Evolutionary conservation across 2,329 filamentous ascomycete genomes (phyloP), one percentile per base, ranked within the genome.

Genomic region (Ampelomyces quisqualis): DNA sequence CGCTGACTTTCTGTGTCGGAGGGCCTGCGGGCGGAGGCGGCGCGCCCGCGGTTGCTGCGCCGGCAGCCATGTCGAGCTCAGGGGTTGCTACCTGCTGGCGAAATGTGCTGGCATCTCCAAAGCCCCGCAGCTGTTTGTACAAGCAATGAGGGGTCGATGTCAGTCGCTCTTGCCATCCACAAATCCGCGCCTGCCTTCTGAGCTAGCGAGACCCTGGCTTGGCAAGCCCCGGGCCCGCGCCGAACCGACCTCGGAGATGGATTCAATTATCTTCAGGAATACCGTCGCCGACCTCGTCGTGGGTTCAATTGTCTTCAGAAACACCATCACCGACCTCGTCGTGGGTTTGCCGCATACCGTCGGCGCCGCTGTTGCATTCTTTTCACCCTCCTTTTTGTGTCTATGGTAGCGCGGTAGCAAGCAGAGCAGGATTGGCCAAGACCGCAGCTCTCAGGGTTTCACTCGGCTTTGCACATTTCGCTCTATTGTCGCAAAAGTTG

Each of bases 1-100:
- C 88, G 58, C 81, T 78, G 39, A 95, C 78, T 62, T 86, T 86
- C 49, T 72, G 68, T 18, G 69, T 66, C 9, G 67, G 66, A 28
- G 68, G 59, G 13, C 57, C 64, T 51, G 57, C 53, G 18, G 64
- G 60, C 38, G 63, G 60, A 20, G 57, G 58, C 39, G 63, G 60
- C 23, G 60, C 53, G 36, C 53, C 57, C n/a, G 65, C 62, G 14
- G 64, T 63, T 19, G 52, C 57, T 43, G 57, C 57, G 21, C 62
- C 66, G 30, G 62, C 55, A 17, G 62, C 63, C 64, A 67, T 69
- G 43, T 55, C 45, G 36, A 34, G 31, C 20, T 24, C 18, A 13
- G 20, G n/a, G 32, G 28, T 33, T 45, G 41, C 27, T 41, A 22
- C 30, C 48, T 38, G 35, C 29, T 35, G 28, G 20, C 27, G 21